A percentile compares a stretch with the other conserved stretches of the same genome.
Conservation (phyloP, 2,329 filamentous ascomycete species). For the Neophaeococcomyces mojaviensis region DNA sequence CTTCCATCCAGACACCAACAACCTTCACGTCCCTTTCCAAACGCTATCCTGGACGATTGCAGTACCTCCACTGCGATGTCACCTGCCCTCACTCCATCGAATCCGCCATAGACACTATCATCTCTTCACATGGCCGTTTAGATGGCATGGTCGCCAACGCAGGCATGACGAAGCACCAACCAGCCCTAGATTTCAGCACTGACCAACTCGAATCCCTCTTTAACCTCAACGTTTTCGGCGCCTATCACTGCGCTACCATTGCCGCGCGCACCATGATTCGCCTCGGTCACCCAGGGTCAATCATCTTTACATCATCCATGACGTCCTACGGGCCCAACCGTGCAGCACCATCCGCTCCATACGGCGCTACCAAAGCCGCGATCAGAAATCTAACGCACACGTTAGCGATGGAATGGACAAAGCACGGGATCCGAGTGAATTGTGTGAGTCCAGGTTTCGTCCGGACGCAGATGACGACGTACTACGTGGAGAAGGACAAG, state of each 20-base stretch:
- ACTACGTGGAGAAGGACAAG: slow-evolving; percentile 44
- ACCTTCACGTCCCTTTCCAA: slow-evolving; percentile 32
- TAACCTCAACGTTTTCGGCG: slow-evolving; percentile 30
- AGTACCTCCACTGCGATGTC: slow-evolving; percentile 10
- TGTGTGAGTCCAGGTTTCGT: slow-evolving; percentile 18
- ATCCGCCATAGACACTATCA: slow-evolving; percentile 10
- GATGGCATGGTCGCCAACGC: slow-evolving; percentile 23
- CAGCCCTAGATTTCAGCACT: slow-evolving; percentile 37
- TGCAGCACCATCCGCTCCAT: slow-evolving; percentile 33
- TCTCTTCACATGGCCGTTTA: slow-evolving; percentile 4
- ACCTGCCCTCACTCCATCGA: slow-evolving; percentile 9
- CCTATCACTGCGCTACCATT: slow-evolving; percentile 27
- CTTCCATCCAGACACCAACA: too few species aligned
- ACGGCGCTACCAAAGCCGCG: slow-evolving; percentile 52
- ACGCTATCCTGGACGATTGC: slow-evolving; percentile 27
- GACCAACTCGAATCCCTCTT: slow-evolving; percentile 35
- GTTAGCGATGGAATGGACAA: slow-evolving; percentile 37
- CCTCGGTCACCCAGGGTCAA: slow-evolving; percentile 30
- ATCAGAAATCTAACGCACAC: slow-evolving; percentile 56
- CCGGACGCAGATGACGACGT: slow-evolving; percentile 37
- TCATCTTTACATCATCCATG: slow-evolving; percentile 43
- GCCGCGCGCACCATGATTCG: slow-evolving; percentile 33
- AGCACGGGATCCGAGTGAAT: slow-evolving; percentile 19
- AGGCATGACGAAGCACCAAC: slow-evolving; percentile 36
- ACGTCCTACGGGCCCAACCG: slow-evolving; percentile 43